phyloP scores from a whole-genome alignment of 306 rosid genomes.

The Corylus avellana region DNA sequence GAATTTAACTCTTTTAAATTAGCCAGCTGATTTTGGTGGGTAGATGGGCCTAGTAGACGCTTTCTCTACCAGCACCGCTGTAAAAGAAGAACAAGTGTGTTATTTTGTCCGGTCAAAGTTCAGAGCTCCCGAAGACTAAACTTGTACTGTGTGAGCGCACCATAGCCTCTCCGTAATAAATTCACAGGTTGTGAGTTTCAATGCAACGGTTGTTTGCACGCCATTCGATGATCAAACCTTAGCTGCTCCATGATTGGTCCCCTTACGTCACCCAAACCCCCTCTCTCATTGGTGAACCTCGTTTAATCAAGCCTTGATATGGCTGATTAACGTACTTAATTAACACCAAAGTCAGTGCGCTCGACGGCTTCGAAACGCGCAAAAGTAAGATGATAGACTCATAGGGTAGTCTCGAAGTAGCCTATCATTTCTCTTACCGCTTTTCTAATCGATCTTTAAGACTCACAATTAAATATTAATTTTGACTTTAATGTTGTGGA shows the following conservation, averaged over 20 bases:
- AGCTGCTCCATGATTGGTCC: conserved; percentile 42
- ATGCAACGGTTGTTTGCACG: conserved; percentile 46
- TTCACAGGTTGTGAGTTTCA: conserved; percentile 39
- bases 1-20: no score
- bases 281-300: background rate
- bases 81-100: no score
- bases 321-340: background rate
- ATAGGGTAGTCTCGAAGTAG: conserved; percentile 5
- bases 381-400: background rate
- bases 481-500: conserved; percentile 24
- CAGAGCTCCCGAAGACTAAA: background rate
- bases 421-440: background rate
- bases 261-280: conserved; percentile 30
- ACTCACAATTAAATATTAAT: conserved; percentile 11
- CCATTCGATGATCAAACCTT: conserved; percentile 45
- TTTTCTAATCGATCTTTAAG: background rate
- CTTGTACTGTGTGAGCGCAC: background rate
- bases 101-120: background rate
- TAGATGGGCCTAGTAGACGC: no score
- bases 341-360: conserved; percentile 44
- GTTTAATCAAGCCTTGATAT: background rate
- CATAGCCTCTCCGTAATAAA: conserved; percentile 1
- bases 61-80: no score
- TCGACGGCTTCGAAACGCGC: conserved; percentile 7
- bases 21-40: no score